Evolutionary conservation across 2,329 filamentous ascomycete species (phyloP).

Genomic region (Lecanicillium sp.): DNA sequence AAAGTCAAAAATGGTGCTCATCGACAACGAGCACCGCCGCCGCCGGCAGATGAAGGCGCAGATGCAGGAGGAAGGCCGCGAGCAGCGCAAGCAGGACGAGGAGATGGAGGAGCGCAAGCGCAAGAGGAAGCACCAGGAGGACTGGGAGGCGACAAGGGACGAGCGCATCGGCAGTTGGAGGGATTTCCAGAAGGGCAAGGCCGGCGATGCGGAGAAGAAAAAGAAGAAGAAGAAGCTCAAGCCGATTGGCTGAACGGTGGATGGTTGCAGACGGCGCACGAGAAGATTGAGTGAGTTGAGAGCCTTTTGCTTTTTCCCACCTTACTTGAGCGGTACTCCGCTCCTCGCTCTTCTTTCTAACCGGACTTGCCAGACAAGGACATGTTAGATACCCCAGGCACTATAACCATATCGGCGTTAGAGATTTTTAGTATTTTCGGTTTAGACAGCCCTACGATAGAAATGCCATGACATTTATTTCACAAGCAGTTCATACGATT

Average conservation of each 20-base stretch:
- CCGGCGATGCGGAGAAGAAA: conserved; percentile 37
- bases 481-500: neutral
- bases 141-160: conserved; percentile 91
- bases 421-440: too few species aligned
- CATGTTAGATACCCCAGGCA: conserved; percentile 4
- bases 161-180: conserved; percentile 91
- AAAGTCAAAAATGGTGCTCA: conserved; percentile 81
- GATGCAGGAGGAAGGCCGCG: conserved; percentile 92
- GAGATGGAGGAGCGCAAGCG: conserved; percentile 74
- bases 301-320: too few species aligned
- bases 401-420: too few species aligned
- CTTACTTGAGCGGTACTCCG: too few species aligned
- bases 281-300: too few species aligned
- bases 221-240: conserved; percentile 68
- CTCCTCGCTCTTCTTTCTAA: too few species aligned
- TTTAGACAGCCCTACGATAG: too few species aligned
- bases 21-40: conserved; percentile 84
- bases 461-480: neutral
- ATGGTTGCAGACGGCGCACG: neutral
- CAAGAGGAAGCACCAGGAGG: conserved; percentile 86
- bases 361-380: too few species aligned
- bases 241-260: conserved; percentile 43
- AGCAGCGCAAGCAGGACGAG: conserved; percentile 78
- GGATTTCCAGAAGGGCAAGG: conserved; percentile 74
- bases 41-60: conserved; percentile 83